phyloP scores from a whole-genome alignment of 805 yeast species.

The Saccharomycopsis sp. region DNA sequence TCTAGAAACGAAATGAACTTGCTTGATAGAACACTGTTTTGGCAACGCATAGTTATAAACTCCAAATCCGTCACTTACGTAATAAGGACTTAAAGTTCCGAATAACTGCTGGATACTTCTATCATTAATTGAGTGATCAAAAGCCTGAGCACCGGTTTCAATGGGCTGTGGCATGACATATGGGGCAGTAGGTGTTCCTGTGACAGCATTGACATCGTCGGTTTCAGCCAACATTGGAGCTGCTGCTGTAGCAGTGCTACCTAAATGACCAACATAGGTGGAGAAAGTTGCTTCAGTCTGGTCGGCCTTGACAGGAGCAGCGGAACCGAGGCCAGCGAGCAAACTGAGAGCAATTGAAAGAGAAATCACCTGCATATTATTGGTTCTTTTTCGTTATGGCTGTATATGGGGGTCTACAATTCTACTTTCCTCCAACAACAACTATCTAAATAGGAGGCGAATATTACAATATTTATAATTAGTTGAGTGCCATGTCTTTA shows the following conservation, averaged over 20 bases:
- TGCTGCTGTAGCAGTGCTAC: slow-evolving; percentile 14
- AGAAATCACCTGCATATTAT: not conserved
- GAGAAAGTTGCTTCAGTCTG: slow-evolving; percentile 11
- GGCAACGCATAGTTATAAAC: slow-evolving; percentile 23
- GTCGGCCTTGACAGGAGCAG: slow-evolving; percentile 13
- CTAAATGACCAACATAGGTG: slow-evolving; percentile 17
- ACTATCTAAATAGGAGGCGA: not conserved
- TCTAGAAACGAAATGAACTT: slow-evolving; percentile 64
- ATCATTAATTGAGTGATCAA: slow-evolving; percentile 12
- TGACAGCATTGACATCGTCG: slow-evolving; percentile 9
- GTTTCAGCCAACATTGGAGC: slow-evolving; percentile 22
- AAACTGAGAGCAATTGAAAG: not conserved
- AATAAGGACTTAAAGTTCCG: slow-evolving; percentile 23
- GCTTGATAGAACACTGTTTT: slow-evolving; percentile 47
- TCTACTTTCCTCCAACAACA: not conserved
- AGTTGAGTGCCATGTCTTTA: too few relatives aligned
- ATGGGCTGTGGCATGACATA: slow-evolving; percentile 22
- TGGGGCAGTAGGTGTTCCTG: slow-evolving; percentile 19
- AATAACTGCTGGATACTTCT: slow-evolving; percentile 19
- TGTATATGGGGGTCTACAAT: not conserved
- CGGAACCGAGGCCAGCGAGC: not conserved
- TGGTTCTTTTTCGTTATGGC: not conserved
- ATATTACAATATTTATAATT: too few relatives aligned
- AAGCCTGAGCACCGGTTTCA: slow-evolving; percentile 21
- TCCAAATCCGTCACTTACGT: slow-evolving; percentile 21